phyloP scores from a whole-genome alignment of 306 rosid genomes.

The Quercus engelmannii region DNA sequence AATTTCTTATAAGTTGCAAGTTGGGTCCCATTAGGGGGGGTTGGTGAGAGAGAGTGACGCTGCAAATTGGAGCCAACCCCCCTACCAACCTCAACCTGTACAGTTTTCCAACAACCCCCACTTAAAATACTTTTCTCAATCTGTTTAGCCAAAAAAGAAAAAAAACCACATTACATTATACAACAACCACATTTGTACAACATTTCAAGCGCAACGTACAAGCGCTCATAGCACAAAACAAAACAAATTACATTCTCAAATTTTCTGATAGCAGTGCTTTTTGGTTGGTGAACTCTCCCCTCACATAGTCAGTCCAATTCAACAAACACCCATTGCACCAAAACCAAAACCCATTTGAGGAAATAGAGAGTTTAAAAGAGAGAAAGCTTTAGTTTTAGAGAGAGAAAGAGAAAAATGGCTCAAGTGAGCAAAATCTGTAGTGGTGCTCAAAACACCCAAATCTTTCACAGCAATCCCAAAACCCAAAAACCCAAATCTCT shows the following conservation, averaged over 20 bases:
- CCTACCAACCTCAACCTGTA: background rate
- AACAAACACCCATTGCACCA: constrained; percentile 43
- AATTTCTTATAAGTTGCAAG: no score
- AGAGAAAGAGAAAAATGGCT: constrained; percentile 45
- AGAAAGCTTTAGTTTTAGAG: background rate
- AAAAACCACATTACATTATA: background rate
- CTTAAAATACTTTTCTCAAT: background rate
- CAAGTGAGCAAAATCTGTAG: constrained; percentile 63
- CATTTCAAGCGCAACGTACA: background rate
- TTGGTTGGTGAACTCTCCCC: constrained; percentile 34
- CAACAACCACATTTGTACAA: background rate
- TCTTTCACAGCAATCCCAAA: constrained; percentile 40
- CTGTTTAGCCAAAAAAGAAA: background rate
- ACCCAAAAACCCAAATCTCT: constrained; percentile 54
- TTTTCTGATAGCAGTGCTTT: constrained; percentile 22
- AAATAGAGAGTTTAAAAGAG: background rate
- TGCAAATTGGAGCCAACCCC: background rate
- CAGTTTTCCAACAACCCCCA: background rate
- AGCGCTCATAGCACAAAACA: background rate
- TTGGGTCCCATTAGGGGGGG: background rate
- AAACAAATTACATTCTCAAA: background rate
- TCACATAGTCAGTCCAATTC: constrained; percentile 15
- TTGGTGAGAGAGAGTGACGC: background rate
- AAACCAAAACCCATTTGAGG: constrained; percentile 12
- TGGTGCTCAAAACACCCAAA: constrained; percentile 52